phyloP scores from a whole-genome alignment of 2,329 filamentous ascomycete genomes.

The Nannizziopsis arthrosporioides region DNA sequence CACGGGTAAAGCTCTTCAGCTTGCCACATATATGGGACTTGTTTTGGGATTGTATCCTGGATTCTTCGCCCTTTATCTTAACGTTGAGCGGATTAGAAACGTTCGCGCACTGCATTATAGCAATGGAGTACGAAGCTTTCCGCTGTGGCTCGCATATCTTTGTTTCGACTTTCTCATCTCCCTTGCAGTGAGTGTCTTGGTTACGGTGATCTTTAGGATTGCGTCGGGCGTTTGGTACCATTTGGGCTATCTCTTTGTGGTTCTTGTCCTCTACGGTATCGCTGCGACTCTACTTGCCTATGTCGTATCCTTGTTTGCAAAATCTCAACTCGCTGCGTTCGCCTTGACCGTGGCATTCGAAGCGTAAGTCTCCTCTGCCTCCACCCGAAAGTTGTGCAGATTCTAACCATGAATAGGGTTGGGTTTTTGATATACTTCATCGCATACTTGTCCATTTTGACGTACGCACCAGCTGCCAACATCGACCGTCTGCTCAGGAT shows the following conservation, averaged over 20 bases:
- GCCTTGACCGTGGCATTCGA: slow-evolving; percentile 70
- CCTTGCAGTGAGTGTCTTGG: slow-evolving; percentile 52
- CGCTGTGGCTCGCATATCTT: slow-evolving; percentile 75
- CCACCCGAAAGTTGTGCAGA: background rate
- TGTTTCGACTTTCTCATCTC: slow-evolving; percentile 69
- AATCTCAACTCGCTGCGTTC: slow-evolving; percentile 71
- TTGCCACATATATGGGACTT: slow-evolving; percentile 71
- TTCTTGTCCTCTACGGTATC: slow-evolving; percentile 70
- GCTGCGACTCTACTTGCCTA: slow-evolving; percentile 67
- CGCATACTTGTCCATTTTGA: slow-evolving; percentile 59
- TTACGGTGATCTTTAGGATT: slow-evolving; percentile 57
- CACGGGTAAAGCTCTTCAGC: slow-evolving; percentile 61
- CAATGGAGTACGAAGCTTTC: slow-evolving; percentile 71
- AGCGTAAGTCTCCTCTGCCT: slow-evolving; percentile 37
- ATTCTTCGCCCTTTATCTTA: slow-evolving; percentile 81
- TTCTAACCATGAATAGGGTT: slow-evolving; percentile 31
- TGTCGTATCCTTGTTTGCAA: slow-evolving; percentile 65
- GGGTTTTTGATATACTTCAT: slow-evolving; percentile 62
- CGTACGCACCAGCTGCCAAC: slow-evolving; percentile 57
- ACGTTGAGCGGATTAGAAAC: slow-evolving; percentile 65
- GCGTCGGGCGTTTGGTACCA: slow-evolving; percentile 58
- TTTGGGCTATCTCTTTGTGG: slow-evolving; percentile 67
- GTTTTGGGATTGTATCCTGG: slow-evolving; percentile 68
- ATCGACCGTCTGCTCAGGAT: slow-evolving; percentile 57
- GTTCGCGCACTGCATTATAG: slow-evolving; percentile 82